Evolutionary conservation across 345 rosid genomes (phyloP).

Genomic region (Lagerstroemia speciosa): DNA sequence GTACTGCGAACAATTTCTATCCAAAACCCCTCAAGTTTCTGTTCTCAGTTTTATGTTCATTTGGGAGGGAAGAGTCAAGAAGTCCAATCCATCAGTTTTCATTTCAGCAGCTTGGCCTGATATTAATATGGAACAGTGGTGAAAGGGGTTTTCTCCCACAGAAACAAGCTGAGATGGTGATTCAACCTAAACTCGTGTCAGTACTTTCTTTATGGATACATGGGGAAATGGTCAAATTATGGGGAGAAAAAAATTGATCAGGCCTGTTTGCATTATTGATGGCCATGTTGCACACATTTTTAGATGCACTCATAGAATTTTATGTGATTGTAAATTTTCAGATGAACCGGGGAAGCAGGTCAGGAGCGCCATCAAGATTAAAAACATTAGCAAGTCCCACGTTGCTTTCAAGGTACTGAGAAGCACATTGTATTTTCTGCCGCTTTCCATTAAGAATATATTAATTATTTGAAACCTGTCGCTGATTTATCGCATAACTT

Average conservation of each 20-base stretch:
- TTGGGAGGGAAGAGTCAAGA: background rate
- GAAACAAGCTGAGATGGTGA: background rate
- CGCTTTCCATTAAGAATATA: background rate
- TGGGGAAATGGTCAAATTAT: background rate
- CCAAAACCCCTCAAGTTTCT: background rate
- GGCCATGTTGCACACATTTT: background rate
- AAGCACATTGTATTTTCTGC: background rate
- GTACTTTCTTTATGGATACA: background rate
- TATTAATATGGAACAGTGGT: background rate
- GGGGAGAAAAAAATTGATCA: background rate
- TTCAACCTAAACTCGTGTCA: background rate
- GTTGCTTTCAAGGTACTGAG: slow-evolving; percentile 79
- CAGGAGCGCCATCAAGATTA: slow-evolving; percentile 86
- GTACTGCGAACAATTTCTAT: background rate
- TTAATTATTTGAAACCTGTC: background rate
- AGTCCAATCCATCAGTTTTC: background rate
- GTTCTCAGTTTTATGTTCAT: background rate
- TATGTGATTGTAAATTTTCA: too few species aligned
- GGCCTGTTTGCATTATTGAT: background rate
- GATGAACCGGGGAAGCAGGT: slow-evolving; percentile 99
- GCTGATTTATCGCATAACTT: background rate
- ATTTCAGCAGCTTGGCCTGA: background rate
- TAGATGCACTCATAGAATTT: background rate
- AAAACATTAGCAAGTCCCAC: slow-evolving; percentile 85
- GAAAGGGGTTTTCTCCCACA: background rate